Percentiles rank a stretch among this genome's conserved stretches.
phyloP scores from a whole-genome alignment of 164 flowering plant genomes.

The Stephania japonica region DNA sequence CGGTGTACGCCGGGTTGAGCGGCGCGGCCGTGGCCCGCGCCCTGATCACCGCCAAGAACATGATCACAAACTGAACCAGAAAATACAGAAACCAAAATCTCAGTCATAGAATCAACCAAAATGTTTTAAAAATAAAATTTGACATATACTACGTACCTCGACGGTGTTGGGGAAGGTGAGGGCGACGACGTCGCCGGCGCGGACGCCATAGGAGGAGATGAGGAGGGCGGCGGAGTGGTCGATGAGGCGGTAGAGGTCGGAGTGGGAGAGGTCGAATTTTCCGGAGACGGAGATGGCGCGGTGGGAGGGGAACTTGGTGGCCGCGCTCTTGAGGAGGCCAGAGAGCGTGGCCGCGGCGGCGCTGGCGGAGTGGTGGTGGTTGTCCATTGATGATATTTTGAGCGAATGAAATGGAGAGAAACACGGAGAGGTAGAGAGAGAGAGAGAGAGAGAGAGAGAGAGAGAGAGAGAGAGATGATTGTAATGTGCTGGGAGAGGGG shows the following conservation, averaged over 20 bases:
- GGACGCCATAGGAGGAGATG: constrained; percentile 43
- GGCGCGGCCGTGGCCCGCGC: constrained; percentile 82
- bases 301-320: constrained; percentile 42
- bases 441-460: neutral
- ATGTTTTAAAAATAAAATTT: neutral
- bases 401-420: too few species aligned
- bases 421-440: neutral
- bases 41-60: constrained; percentile 85
- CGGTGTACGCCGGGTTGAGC: constrained; percentile 81
- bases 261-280: constrained; percentile 57
- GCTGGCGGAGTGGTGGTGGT: constrained; percentile 20
- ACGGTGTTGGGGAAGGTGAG: constrained; percentile 83
- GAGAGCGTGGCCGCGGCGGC: constrained; percentile 45
- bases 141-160: too few species aligned
- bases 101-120: neutral
- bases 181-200: constrained; percentile 73
- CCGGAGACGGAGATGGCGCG: constrained; percentile 71
- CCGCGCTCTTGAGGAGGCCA: constrained; percentile 44
- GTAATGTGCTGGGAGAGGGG: neutral
- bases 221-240: constrained; percentile 61
- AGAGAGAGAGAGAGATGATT: neutral
- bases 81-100: neutral
- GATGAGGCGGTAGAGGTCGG: constrained; percentile 44
- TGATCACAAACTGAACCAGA: constrained; percentile 56
- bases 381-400: neutral